Base-by-base conservation (phyloP, 208 protist species). In the Leishmania turanica region DNA sequence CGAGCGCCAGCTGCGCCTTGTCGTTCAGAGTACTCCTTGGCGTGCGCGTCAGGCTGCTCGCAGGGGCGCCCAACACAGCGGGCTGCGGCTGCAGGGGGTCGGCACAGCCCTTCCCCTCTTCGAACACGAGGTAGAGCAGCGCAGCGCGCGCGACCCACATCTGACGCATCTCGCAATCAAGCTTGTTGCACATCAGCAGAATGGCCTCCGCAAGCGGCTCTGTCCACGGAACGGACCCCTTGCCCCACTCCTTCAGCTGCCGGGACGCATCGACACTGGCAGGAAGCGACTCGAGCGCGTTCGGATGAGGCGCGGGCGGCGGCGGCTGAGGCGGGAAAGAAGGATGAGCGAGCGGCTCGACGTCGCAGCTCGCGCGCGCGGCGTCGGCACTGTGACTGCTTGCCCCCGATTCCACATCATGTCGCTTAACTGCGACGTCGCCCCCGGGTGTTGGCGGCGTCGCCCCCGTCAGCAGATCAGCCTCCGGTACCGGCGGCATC, bases 141-240 rank as follows among this genome's bases (percentile, higher is more conserved):
- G 81, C 81, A 1, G 81, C 73, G 21, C 54, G 68, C 5, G 34
- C 27, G 0, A 5, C 45, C 81, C 81, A 84, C 68, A 49, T 15
- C 1, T 11, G n/a, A 11, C 54, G 37, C 2, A 75, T 9, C 1
- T 27, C 27, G 3, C 54, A 3, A 17, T 66, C 27, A 40, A 77
- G 27, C n/a, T 34, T 49, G 21, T 49, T 47, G 4, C 37, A 47
- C 31, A 62, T 49, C 31, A 82, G 66, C 65, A 85, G 82, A 45
- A 73, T n/a, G 7, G 77, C 31, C 40, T 85, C 72, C 13, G 82
- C 82, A 19, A 85, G 15, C 64, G 58, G 47, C 31, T 58, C 54
- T n/a, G 77, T 82, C 82, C 82, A 85, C 45, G 82, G 53, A 21
- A 85, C 72, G 17, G 69, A 1, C 8, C 82, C 82, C 13, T n/a